Base-by-base conservation (phyloP, 176 grass and related monocot genomes). In the Triticum timopheevii region DNA sequence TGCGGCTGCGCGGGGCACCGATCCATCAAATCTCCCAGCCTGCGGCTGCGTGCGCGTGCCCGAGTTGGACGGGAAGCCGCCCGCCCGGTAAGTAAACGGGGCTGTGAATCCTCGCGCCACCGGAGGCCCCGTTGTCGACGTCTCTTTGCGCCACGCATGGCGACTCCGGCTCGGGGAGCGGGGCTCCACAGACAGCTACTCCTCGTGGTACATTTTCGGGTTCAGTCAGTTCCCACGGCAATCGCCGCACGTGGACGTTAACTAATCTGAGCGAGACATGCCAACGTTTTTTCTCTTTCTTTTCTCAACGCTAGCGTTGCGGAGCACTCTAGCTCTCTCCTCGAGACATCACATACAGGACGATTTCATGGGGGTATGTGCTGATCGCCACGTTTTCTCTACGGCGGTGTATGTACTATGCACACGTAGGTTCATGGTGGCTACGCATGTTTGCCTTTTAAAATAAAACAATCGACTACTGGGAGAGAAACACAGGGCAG, bases 341-440 rank as follows among this genome's bases (percentile, higher is more conserved):
- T 31, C 10, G 20, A 59, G 10, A 50, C 70, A 25, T 22, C 7
- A 47, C 13, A 24, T 28, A 10, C 40, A 25, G 0, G 17, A 66
- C 61, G 2, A 11, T 34, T 19, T 45, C 61, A 59, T 23, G 34
- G 34, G 19, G 13, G 9, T 40, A 17, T 2, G 52, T 58, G 4
- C 15, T 69, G 25, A 15, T 4, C 15, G 80, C 86, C 86, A 88
- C 86, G 80, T 88, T 76, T 66, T 61, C 67, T 68, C 16, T 45
- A 38, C 31, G 31, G 15, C 12, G 20, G 34, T 40, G 20, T 6
- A 7, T 22, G 54, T 3, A 22, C 24, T 3, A 40, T 64, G 36
- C 20, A 10, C 4, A 25, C 7, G 66, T 11, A 66, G 54, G 28
- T 73, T 73, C 71, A 27, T 67, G 69, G 30, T 74, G 59, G 58